These are phyloP conservation scores for Corchorus capsularis DNA, from an alignment of 345 rosid species.

Conservation along the genomic window DNA sequence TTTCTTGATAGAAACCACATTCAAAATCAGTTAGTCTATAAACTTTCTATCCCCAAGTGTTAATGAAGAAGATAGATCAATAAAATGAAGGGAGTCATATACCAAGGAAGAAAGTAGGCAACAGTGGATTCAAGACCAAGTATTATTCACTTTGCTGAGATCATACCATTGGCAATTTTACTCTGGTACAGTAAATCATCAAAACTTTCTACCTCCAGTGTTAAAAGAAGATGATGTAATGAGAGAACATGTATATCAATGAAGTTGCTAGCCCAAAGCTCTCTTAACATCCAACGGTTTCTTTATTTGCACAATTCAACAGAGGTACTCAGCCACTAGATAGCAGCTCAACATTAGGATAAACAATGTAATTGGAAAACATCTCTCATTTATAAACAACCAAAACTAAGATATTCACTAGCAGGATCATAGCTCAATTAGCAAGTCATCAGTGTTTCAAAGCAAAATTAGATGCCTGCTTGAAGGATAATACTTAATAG, in stretches of 20 bases:
- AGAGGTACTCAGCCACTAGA: neutral
- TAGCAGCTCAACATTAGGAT: neutral
- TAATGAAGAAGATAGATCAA: neutral
- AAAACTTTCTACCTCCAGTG: neutral
- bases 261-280: neutral
- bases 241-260: neutral
- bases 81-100: neutral
- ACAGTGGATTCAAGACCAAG: constrained; percentile 3
- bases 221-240: neutral
- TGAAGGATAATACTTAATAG: neutral
- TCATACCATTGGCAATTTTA: neutral
- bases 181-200: neutral
- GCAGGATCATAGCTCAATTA: neutral
- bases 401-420: neutral
- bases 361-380: neutral
- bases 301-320: neutral
- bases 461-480: neutral
- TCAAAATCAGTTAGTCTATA: neutral
- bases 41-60: neutral
- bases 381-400: neutral
- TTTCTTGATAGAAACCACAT: neutral
- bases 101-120: neutral
- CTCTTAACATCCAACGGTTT: neutral
- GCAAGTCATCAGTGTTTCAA: neutral
- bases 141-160: neutral